Evolutionary conservation across 768 basidiomycete genomes (phyloP).

Genomic region (Sarcodon sp.): DNA sequence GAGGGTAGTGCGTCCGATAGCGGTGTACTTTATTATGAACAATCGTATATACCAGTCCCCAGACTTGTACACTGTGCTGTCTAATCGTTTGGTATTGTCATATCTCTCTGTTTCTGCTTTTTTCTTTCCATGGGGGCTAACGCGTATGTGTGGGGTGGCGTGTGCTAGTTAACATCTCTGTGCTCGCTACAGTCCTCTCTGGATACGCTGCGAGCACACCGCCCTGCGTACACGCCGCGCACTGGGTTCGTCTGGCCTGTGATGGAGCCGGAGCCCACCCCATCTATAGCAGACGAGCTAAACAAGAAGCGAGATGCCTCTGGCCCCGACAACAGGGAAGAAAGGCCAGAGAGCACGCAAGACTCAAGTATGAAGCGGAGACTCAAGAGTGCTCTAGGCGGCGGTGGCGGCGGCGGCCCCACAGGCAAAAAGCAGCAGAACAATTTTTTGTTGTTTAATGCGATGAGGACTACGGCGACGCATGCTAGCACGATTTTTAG

Average conservation of each 20-base stretch:
- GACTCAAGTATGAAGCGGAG: slow-evolving; percentile 6
- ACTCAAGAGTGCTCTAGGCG: slow-evolving; percentile 3
- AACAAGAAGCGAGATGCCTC: slow-evolving; percentile 24
- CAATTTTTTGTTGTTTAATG: slow-evolving; percentile 54
- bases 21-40: slow-evolving; percentile 81
- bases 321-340: slow-evolving; percentile 2
- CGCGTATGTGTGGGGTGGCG: slow-evolving; percentile 1
- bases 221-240: slow-evolving; percentile 76
- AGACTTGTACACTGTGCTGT: slow-evolving; percentile 71
- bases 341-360: slow-evolving; percentile 11
- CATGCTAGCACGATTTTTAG: slow-evolving; percentile 48
- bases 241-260: slow-evolving; percentile 84
- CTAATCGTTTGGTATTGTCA: slow-evolving; percentile 61
- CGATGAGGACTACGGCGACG: slow-evolving; percentile 68
- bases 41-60: slow-evolving; percentile 85
- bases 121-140: not conserved
- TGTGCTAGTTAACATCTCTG: slow-evolving; percentile 47
- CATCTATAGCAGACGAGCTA: slow-evolving; percentile 24
- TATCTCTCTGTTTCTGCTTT: not conserved
- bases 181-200: slow-evolving; percentile 67
- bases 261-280: slow-evolving; percentile 26
- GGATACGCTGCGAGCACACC: slow-evolving; percentile 54
- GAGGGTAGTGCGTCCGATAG: slow-evolving; percentile 53
- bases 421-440: slow-evolving; percentile 47
- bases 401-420: not conserved